These are phyloP conservation scores for Dipodascus albidus DNA, from an alignment of 805 yeast genomes.

Conservation along the genomic window DNA sequence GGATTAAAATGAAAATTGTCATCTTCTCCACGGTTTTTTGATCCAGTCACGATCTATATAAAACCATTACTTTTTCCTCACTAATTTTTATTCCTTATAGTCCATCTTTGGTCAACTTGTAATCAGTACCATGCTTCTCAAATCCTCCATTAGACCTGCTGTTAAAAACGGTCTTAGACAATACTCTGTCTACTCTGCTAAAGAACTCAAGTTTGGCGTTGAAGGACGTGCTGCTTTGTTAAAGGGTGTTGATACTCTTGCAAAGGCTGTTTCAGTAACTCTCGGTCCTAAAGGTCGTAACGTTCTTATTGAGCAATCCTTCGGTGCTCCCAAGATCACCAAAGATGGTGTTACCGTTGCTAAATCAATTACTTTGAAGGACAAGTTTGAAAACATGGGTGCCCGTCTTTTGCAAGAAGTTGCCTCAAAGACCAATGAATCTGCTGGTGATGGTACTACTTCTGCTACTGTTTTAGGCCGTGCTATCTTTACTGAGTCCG, in stretches of 20 bases:
- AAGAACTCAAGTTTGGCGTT: constrained; percentile 92
- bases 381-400: constrained; percentile 93
- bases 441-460: constrained; percentile 98
- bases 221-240: constrained; percentile 93
- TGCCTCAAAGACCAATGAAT: constrained; percentile 92
- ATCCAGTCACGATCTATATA: not conserved
- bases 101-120: not conserved
- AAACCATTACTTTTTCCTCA: not conserved
- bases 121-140: not conserved
- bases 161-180: not conserved
- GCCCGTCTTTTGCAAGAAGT: constrained; percentile 93
- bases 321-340: constrained; percentile 95
- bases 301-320: constrained; percentile 91
- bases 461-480: constrained; percentile 95
- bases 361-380: constrained; percentile 64
- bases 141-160: not conserved
- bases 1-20: not conserved
- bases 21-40: not conserved
- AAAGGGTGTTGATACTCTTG: constrained; percentile 88
- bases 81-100: not conserved
- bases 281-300: constrained; percentile 97
- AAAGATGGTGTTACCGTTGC: constrained; percentile 99
- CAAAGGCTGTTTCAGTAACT: constrained; percentile 94
- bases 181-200: constrained; percentile 37
- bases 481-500: constrained; percentile 88